Evolutionary conservation across 257 asterid genomes (phyloP), one percentile per base, ranked within the genome.

Genomic region (Striga asiatica): DNA sequence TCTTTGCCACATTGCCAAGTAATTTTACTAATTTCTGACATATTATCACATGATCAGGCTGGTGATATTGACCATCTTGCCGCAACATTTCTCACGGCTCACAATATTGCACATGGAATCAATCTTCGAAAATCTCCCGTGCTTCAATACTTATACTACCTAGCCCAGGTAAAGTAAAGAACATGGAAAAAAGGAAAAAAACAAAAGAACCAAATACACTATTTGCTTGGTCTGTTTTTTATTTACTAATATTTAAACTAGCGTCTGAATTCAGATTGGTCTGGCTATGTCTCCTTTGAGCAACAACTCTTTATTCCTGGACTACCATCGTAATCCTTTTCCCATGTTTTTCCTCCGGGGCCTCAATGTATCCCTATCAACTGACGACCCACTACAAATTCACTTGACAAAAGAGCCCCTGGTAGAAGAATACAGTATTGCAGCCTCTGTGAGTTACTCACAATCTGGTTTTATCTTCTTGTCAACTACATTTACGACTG

Each of bases 221-320:
- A 20, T 56, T 50, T n/a, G 7, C 39, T 25, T 32, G 48, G 38
- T 50, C 14, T 27, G 7, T 61, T 18, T 29, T 32, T 22, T 29
- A 16, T 19, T 25, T 32, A 72, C 57, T 70, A 38, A 63, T 66
- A 34, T 65, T 50, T 58, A 54, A 55, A 59, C 41, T 54, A 50
- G 48, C 56, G 35, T 46, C 20, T 48, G 53, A 53, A 46, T 74
- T 56, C 84, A 89, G 98, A 89, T 89, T 81, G 98, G 98, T 60
- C 75, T 89, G 70, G 98, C 96, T 20, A 89, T 89, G 98, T 89
- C 98, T 69, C 98, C 98, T 42, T 89, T n/a, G n/a, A n/a, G n/a
- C n/a, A n/a, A n/a, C n/a, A n/a, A n/a, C n/a, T n/a, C n/a, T n/a
- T n/a, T n/a, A 63, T 89, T 89, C 78, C 65, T 89, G 65, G 98